Conservation (phyloP, 371 early-diverging fungal species). For the Mortierella sp. region DNA sequence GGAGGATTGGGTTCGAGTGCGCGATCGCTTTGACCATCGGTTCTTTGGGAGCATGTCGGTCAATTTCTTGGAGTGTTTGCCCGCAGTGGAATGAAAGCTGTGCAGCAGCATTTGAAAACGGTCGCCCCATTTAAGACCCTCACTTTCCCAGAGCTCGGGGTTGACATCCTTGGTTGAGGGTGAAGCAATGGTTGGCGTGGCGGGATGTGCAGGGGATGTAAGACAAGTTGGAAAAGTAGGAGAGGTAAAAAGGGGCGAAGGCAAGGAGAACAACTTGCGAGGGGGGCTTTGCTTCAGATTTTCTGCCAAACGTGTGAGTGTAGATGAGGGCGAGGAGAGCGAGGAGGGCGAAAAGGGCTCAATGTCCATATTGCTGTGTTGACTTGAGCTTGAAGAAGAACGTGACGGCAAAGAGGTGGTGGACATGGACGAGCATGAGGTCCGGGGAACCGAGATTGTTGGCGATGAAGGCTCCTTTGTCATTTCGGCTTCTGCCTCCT, state of each 20-base stretch:
- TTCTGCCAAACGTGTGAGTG: no score
- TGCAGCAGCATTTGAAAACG: slow-evolving; percentile 36
- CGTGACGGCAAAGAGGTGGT: no score
- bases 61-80: slow-evolving; percentile 25
- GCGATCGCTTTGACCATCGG: slow-evolving; percentile 34
- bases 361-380: no score
- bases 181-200: no score
- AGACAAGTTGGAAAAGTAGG: background rate
- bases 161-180: slow-evolving; percentile 26
- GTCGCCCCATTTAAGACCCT: slow-evolving; percentile 47
- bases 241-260: slow-evolving; percentile 3
- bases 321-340: no score
- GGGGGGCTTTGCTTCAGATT: background rate
- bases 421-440: slow-evolving; percentile 1
- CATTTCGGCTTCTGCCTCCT: slow-evolving; percentile 2
- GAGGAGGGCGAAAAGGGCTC: no score
- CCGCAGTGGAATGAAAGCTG: slow-evolving; percentile 36
- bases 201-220: background rate
- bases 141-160: slow-evolving; percentile 29
- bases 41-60: slow-evolving; percentile 34
- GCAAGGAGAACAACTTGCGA: slow-evolving; percentile 3
- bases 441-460: background rate
- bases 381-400: no score
- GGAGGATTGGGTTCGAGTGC: background rate
- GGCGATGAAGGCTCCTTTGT: background rate